Conservation (phyloP, 306 rosid species). For the Vigna unguiculata region DNA sequence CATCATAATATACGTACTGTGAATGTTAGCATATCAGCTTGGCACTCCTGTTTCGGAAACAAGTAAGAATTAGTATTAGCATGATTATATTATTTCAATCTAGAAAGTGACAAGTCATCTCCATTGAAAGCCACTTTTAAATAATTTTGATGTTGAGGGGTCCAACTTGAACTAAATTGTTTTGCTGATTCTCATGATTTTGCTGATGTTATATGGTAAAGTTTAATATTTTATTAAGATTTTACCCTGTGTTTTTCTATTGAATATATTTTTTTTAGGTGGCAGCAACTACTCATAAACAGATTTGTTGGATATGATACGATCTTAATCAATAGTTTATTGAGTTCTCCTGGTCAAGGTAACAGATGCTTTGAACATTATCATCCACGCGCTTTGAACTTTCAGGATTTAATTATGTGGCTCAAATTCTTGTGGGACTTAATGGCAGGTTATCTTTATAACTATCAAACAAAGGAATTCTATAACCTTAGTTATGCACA, state of each 20-base stretch:
- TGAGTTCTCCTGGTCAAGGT: slow-evolving; percentile 98
- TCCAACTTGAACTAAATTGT: slow-evolving; percentile 5
- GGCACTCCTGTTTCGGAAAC: slow-evolving; percentile 97
- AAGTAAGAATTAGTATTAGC: slow-evolving; percentile 55
- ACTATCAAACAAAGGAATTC: slow-evolving; percentile 87
- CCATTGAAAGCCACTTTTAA: slow-evolving; percentile 7
- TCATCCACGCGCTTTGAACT: slow-evolving; percentile 33
- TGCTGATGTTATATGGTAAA: slow-evolving; percentile 6
- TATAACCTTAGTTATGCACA: slow-evolving; percentile 91
- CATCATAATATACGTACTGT: slow-evolving; percentile 83
- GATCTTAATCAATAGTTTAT: slow-evolving; percentile 92
- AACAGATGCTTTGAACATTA: slow-evolving; percentile 24
- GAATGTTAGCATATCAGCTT: slow-evolving; percentile 91
- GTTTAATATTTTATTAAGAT: slow-evolving; percentile 18
- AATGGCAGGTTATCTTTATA: slow-evolving; percentile 87
- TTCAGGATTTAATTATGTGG: slow-evolving; percentile 28
- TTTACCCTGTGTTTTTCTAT: slow-evolving; percentile 25
- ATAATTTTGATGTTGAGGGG: slow-evolving; percentile 23
- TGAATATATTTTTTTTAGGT: slow-evolving; percentile 63
- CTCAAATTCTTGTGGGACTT: slow-evolving; percentile 48
- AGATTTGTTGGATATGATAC: slow-evolving; percentile 99
- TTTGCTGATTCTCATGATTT: slow-evolving; percentile 42
- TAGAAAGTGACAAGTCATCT: slow-evolving; percentile 23
- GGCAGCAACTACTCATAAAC: slow-evolving; percentile 98
- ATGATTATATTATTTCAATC: slow-evolving; percentile 31